Evolutionary conservation across 192 early-diverging fungal species (phyloP).

Genomic region (Phlyctochytrium arcticum): DNA sequence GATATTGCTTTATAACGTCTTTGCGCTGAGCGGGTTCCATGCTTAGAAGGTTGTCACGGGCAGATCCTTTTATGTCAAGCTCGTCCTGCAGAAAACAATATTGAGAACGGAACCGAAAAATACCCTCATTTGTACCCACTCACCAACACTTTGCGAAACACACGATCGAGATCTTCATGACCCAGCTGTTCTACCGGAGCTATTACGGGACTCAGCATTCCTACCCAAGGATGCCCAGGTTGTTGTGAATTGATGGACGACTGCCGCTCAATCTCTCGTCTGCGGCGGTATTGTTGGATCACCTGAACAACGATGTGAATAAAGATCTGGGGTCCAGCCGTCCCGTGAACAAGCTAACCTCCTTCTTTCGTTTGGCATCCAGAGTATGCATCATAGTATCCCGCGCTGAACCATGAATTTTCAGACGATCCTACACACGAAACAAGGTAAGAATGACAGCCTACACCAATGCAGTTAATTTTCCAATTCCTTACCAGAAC

Average conservation of each 20-base stretch:
- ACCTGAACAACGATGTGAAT: neutral
- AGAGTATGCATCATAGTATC: conserved; percentile 15
- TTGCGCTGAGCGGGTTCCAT: neutral
- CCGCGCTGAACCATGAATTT: conserved; percentile 11
- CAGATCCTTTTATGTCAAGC: conserved; percentile 21
- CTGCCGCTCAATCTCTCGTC: conserved; percentile 1
- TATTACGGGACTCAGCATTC: neutral
- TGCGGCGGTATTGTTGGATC: conserved; percentile 12
- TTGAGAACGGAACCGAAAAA: neutral
- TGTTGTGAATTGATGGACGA: neutral
- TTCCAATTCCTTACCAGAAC: conserved; percentile 4
- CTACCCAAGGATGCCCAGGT: neutral
- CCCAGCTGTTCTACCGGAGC: neutral
- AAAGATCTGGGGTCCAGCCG: no score
- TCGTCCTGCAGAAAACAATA: conserved; percentile 1
- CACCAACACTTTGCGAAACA: conserved; percentile 16
- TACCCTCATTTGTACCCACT: neutral
- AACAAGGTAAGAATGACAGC: no score
- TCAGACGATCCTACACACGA: conserved; percentile 5
- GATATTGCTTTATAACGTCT: conserved; percentile 23
- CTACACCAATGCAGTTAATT: no score
- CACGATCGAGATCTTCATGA: neutral
- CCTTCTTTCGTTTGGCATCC: conserved; percentile 5
- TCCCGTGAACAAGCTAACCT: no score
- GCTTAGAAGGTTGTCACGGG: conserved; percentile 21